These are phyloP conservation scores for Amauroascus niger DNA, from an alignment of 2,329 filamentous ascomycete species.

Conservation along the genomic window DNA sequence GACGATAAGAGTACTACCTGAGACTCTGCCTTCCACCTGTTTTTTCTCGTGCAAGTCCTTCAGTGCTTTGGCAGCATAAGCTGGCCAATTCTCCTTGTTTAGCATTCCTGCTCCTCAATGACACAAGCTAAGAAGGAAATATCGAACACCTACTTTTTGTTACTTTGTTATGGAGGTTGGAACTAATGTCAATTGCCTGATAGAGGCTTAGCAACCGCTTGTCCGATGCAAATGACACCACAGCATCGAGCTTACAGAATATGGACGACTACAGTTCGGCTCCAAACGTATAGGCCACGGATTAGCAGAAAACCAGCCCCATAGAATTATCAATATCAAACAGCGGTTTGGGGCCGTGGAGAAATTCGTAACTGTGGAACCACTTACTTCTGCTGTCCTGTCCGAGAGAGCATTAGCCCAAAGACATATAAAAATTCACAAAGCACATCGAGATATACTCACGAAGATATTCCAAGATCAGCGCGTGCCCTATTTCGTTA, in stretches of 20 bases:
- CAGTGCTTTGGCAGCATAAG: slow-evolving; percentile 50
- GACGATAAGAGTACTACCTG: slow-evolving; percentile 33
- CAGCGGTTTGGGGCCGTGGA: not conserved
- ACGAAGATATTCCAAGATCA: slow-evolving; percentile 46
- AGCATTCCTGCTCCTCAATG: not conserved
- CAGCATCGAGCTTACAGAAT: slow-evolving; percentile 37
- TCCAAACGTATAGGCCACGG: not conserved
- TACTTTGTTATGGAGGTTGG: slow-evolving; percentile 53
- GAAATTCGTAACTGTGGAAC: not conserved
- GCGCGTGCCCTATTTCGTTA: slow-evolving; percentile 29
- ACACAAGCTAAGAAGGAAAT: not conserved
- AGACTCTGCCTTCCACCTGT: slow-evolving; percentile 48
- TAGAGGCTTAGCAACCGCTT: not conserved
- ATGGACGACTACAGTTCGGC: slow-evolving; percentile 44
- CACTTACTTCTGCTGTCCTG: slow-evolving; percentile 42
- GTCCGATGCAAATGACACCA: not conserved
- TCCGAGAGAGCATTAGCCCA: not conserved
- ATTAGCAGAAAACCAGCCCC: not conserved
- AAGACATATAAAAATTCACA: not conserved
- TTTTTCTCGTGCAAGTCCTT: slow-evolving; percentile 54
- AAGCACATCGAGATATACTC: too few species aligned
- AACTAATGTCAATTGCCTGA: slow-evolving; percentile 48
- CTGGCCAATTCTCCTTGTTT: slow-evolving; percentile 26
- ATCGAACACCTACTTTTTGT: slow-evolving; percentile 40
- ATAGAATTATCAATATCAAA: not conserved